Percentiles rank a stretch among this genome's conserved stretches.
These are phyloP conservation scores for Collariella sp. DNA, from an alignment of 495 filamentous ascomycete genomes.

Conservation along the genomic window DNA sequence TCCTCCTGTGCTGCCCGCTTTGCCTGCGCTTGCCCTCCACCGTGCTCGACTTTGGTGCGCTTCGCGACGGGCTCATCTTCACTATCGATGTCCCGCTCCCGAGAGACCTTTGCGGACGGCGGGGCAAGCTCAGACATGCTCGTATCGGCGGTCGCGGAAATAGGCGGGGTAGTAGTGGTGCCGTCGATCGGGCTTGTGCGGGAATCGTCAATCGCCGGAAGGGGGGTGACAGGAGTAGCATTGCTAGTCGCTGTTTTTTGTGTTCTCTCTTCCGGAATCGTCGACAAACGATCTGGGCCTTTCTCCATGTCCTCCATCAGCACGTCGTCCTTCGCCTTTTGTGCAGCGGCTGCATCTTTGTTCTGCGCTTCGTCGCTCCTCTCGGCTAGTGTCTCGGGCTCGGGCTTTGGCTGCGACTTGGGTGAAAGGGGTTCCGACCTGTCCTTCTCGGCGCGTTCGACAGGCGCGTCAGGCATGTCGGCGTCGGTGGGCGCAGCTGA, in stretches of 20 bases:
- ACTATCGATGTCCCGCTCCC: constrained; percentile 64
- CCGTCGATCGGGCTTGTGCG: constrained; percentile 7
- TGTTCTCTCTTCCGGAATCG: constrained; percentile 15
- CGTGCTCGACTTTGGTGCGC: constrained; percentile 48
- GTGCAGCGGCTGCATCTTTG: neutral
- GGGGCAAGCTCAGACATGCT: constrained; percentile 31
- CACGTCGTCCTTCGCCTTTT: constrained; percentile 20
- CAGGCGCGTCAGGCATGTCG: constrained; percentile 30
- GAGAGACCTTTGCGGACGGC: constrained; percentile 45
- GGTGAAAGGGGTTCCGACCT: neutral
- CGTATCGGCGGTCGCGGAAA: constrained; percentile 23
- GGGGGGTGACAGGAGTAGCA: constrained; percentile 18
- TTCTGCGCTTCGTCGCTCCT: neutral
- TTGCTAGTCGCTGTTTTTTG: constrained; percentile 25
- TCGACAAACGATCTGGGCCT: neutral
- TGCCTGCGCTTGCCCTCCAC: constrained; percentile 24
- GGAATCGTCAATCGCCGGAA: constrained; percentile 5
- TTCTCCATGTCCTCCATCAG: constrained; percentile 24
- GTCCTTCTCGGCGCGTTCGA: constrained; percentile 1
- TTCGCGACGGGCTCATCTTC: constrained; percentile 71
- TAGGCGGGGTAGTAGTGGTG: constrained; percentile 11
- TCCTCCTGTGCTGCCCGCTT: constrained; percentile 7
- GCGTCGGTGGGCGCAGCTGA: constrained; percentile 14
- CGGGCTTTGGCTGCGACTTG: neutral
- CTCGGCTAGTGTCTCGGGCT: neutral